Evolutionary conservation across 1,284 basidiomycete species (phyloP).

Genomic region (Ceratobasidium papillatum): DNA sequence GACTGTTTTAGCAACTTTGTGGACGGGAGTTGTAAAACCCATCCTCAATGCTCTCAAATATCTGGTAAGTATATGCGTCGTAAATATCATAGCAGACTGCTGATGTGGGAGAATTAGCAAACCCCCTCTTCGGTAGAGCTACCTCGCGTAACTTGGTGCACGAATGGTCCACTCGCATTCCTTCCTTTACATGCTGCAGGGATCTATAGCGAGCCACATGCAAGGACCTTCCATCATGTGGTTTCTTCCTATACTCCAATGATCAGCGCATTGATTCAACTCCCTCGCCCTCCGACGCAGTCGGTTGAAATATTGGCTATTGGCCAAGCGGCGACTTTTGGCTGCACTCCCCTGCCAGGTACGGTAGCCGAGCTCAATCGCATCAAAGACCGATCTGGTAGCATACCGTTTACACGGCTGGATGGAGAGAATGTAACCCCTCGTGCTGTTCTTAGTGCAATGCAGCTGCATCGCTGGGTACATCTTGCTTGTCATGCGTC

Average conservation of each 20-base stretch:
- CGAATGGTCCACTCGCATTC: not conserved
- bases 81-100: not conserved
- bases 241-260: no score
- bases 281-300: not conserved
- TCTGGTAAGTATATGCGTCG: not conserved
- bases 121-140: not conserved
- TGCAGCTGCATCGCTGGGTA: not conserved
- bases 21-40: not conserved
- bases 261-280: not conserved
- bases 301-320: not conserved
- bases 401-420: not conserved
- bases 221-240: no score
- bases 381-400: not conserved
- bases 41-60: not conserved
- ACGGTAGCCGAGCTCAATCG: not conserved
- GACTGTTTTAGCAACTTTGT: not conserved
- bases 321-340: not conserved
- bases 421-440: not conserved
- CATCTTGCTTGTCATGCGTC: no score
- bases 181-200: constrained; percentile 1
- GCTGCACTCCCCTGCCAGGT: not conserved
- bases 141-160: not conserved
- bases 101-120: not conserved
- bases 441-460: not conserved
- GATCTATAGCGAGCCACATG: not conserved